Base-by-base conservation (phyloP, 2,329 filamentous ascomycete genomes). In the Colletotrichum sp. region DNA sequence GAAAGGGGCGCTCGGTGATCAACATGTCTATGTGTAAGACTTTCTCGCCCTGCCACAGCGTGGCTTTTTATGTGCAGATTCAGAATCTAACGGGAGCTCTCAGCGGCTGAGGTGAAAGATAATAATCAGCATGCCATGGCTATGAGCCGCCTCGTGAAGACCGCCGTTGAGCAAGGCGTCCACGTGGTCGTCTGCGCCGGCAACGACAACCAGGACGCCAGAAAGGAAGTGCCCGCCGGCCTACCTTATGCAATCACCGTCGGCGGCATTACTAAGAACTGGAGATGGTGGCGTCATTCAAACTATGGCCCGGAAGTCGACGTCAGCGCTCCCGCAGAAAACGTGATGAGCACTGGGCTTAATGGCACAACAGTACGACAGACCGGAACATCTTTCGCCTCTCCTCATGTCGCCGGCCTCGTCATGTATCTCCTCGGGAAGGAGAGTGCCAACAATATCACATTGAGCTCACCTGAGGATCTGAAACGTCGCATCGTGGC, bases 171-270 rank as follows among this genome's bases (percentile, higher is more conserved):
- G 24, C 79, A 81, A 3, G 90, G 90, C 24, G 82, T 92, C 26
- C 86, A 90, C 68, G 85, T 88, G 3, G 87, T 89, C 36, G 89
- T 90, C 1, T 89, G 90, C 6, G 89, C 90, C 15, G 91, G 91
- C 8, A 92, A 92, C 80, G 81, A 81, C 67, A 84, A 88, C 71
- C 85, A 85, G 2, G 49, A 59, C 12, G 79, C 79, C 26, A 49
- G 80, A 6, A 81, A 83, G 77, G 83, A 80, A 55, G 91, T 89
- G 0, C 89, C 90, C 1, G 89, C 88, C 2, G 88, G 87, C 0
- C 86, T 86, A 13, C 79, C 86, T 6, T 81, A 83, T 30, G 89
- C 89, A 62, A 84, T 90, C 77, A 91, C 89, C 1, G 90, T 92
- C 18, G 90, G 88, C 4, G 88, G 89, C 67, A 86, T 87, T 49